Evolutionary conservation across 768 basidiomycete genomes (phyloP).

Genomic region (Pisolithus sp.): DNA sequence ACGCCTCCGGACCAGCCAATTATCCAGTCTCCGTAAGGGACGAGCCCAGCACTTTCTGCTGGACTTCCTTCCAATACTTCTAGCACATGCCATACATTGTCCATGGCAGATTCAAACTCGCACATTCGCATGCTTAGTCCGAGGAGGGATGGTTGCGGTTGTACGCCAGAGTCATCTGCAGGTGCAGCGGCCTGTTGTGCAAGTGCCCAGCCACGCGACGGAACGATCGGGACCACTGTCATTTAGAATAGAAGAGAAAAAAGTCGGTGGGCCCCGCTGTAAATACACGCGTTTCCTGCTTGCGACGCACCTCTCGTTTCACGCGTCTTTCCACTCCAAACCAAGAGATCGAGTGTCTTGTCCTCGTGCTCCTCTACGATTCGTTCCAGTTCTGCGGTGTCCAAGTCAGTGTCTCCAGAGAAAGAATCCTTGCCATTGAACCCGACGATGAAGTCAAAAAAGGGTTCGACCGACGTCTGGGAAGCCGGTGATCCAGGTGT

Average conservation of each 20-base stretch:
- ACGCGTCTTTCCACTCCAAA: constrained; percentile 81
- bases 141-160: constrained; percentile 77
- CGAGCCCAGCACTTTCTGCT: constrained; percentile 92
- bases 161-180: constrained; percentile 34
- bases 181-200: constrained; percentile 31
- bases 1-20: constrained; percentile 95
- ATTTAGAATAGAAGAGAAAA: constrained; percentile 1
- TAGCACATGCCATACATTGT: constrained; percentile 97
- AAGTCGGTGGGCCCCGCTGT: neutral
- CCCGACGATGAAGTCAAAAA: constrained; percentile 96
- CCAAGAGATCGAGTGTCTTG: constrained; percentile 57
- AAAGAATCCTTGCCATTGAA: constrained; percentile 62
- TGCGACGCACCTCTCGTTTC: constrained; percentile 54
- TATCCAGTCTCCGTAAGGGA: constrained; percentile 78
- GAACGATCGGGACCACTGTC: constrained; percentile 75
- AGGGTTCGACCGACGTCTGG: constrained; percentile 77
- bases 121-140: constrained; percentile 94
- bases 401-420: constrained; percentile 45
- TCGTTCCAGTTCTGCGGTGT: constrained; percentile 64
- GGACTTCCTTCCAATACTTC: constrained; percentile 96
- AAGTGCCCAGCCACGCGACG: constrained; percentile 80
- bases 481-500: constrained; percentile 87
- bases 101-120: constrained; percentile 78
- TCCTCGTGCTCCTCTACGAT: constrained; percentile 83
- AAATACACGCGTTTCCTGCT: neutral